A percentile compares a stretch with the other conserved stretches of the same genome.
Evolutionary conservation across 495 filamentous ascomycete genomes (phyloP).

Genomic region (Aspergillus incahuasiensis): DNA sequence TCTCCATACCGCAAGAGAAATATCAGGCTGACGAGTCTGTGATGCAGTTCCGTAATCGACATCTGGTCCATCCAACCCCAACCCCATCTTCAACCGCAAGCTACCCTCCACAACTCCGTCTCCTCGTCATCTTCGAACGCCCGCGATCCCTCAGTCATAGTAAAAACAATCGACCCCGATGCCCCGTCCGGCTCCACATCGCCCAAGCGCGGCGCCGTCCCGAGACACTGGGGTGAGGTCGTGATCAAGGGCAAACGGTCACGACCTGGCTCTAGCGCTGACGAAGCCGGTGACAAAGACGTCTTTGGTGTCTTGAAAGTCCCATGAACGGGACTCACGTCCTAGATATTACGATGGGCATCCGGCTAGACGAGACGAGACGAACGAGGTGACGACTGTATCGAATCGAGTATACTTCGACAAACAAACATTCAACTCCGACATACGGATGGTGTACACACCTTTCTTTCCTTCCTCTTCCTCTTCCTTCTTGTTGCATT

Average conservation of each 20-base stretch:
- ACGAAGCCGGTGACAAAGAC: constrained; percentile 25
- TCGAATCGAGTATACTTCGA: neutral
- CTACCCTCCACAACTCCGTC: constrained; percentile 34
- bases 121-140: constrained; percentile 30
- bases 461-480: neutral
- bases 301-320: constrained; percentile 47
- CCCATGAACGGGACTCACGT: constrained; percentile 12
- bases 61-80: constrained; percentile 49
- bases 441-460: neutral
- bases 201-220: constrained; percentile 25
- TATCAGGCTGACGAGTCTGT: neutral
- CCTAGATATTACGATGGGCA: neutral
- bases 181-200: constrained; percentile 6
- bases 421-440: neutral
- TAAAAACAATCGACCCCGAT: constrained; percentile 19
- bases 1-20: neutral
- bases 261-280: constrained; percentile 25
- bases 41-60: constrained; percentile 41
- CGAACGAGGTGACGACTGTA: constrained; percentile 9
- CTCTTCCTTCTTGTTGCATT: constrained; percentile 4
- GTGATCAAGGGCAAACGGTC: constrained; percentile 38
- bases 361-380: neutral
- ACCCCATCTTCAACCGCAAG: constrained; percentile 44
- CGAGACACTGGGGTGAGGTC: constrained; percentile 47
- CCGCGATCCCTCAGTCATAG: constrained; percentile 18